These are phyloP conservation scores for Chamaecyparis obtusa DNA, from an alignment of 75 land plant genomes.

Conservation along the genomic window DNA sequence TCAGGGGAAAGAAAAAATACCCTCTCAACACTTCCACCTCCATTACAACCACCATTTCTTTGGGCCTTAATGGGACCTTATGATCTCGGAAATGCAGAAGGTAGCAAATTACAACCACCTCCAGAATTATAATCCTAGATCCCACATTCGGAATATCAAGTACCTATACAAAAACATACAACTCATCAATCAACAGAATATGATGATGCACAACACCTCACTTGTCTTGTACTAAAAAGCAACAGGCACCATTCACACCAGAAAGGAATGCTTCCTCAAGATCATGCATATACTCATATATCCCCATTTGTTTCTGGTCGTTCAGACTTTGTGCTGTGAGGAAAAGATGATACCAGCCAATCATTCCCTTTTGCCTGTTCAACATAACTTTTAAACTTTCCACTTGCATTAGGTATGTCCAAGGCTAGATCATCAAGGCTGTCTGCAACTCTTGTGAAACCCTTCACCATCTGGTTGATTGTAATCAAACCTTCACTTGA, in stretches of 20 bases:
- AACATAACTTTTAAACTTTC: conserved; percentile 63
- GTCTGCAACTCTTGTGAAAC: conserved; percentile 69
- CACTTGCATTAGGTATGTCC: conserved; percentile 79
- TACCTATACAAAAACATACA: neutral
- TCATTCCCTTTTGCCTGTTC: conserved; percentile 61
- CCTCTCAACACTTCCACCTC: neutral
- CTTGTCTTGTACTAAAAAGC: neutral
- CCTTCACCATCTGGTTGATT: conserved; percentile 86
- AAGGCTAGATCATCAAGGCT: conserved; percentile 82
- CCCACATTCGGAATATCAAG: neutral
- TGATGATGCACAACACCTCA: neutral
- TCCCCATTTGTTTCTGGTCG: neutral
- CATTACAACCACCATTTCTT: neutral
- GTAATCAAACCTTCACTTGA: conserved; percentile 89
- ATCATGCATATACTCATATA: neutral
- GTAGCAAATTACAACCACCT: neutral
- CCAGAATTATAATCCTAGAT: neutral
- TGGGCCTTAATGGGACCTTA: neutral
- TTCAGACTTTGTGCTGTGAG: neutral
- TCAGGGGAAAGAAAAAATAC: neutral
- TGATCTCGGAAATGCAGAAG: neutral
- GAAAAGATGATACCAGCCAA: conserved; percentile 68
- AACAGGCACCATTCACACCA: neutral
- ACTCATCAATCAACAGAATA: neutral
- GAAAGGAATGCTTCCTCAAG: neutral